Percentiles rank a stretch among this genome's conserved stretches.
These are phyloP conservation scores for Megacollybia marginata DNA, from an alignment of 768 basidiomycete genomes.

Conservation along the genomic window DNA sequence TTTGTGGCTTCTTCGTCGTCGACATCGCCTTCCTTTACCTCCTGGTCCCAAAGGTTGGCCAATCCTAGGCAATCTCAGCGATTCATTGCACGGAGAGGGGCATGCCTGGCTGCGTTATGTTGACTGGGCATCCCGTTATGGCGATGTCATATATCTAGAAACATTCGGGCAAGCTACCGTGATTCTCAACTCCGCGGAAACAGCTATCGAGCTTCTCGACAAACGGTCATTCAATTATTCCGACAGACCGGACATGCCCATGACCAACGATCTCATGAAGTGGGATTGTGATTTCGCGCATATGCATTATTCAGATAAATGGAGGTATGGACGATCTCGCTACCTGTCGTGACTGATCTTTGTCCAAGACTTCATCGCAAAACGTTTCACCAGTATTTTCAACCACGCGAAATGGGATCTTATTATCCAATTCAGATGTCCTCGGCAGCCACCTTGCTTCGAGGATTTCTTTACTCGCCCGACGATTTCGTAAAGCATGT, in stretches of 20 bases:
- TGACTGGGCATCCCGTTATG: conserved; percentile 27
- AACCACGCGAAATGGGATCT: conserved; percentile 3
- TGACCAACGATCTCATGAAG: conserved; percentile 10
- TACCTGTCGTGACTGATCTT: neutral
- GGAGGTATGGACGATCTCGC: conserved; percentile 5
- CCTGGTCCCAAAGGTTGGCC: conserved; percentile 31
- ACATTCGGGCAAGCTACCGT: conserved; percentile 24
- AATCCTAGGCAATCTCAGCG: conserved; percentile 29
- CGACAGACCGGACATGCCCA: conserved; percentile 19
- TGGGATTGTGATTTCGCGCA: conserved; percentile 8
- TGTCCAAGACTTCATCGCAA: conserved; percentile 11
- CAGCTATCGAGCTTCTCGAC: conserved; percentile 29
- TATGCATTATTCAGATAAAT: conserved; percentile 9
- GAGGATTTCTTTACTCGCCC: conserved; percentile 10
- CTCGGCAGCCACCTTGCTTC: conserved; percentile 6
- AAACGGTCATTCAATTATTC: conserved; percentile 29
- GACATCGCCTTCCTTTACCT: conserved; percentile 17
- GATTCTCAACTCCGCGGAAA: conserved; percentile 25
- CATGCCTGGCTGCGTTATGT: conserved; percentile 29
- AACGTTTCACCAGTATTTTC: conserved; percentile 17
- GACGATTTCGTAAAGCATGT: conserved; percentile 12
- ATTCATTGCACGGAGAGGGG: conserved; percentile 21
- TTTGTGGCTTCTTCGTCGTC: neutral
- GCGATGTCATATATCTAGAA: conserved; percentile 18
- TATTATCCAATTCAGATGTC: conserved; percentile 10